These are phyloP conservation scores for Cyberlindnera sargentensis DNA, from an alignment of 805 yeast genomes.

Conservation along the genomic window DNA sequence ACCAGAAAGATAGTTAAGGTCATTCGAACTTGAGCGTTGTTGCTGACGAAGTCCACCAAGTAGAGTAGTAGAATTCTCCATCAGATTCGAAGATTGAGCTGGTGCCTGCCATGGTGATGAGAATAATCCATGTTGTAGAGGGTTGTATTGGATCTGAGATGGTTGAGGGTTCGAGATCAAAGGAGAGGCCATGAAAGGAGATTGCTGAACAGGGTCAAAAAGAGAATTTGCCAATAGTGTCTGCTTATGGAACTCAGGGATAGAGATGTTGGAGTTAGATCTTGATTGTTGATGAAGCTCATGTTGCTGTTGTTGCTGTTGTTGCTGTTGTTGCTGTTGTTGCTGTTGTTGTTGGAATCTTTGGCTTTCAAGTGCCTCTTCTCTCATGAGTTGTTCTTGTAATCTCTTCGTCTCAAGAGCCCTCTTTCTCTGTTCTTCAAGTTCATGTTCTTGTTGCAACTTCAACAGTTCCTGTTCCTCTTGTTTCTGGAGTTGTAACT, in stretches of 20 bases:
- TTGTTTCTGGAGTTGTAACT: constrained; percentile 1
- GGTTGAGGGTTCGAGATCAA: constrained; percentile 1
- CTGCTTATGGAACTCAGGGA: not conserved
- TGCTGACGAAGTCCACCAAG: not conserved
- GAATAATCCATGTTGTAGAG: not conserved
- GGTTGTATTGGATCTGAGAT: not conserved
- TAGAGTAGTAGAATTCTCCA: not conserved
- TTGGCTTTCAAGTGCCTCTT: constrained; percentile 1
- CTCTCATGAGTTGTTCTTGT: constrained; percentile 1
- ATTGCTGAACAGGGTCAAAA: constrained; percentile 2
- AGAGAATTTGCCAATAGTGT: constrained; percentile 1
- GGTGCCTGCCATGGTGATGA: not conserved
- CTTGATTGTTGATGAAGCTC: constrained; percentile 1
- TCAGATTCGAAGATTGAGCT: not conserved
- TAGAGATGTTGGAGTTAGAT: constrained; percentile 4
- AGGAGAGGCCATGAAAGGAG: constrained; percentile 6
- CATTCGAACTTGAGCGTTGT: not conserved
- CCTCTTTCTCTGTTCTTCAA: not conserved
- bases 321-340: too few relatives aligned
- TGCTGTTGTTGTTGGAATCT: not conserved
- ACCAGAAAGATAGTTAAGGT: not conserved
- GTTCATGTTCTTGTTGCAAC: not conserved
- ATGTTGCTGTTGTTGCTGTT: too few relatives aligned
- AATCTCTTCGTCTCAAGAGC: constrained; percentile 1
- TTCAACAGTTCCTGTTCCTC: not conserved